Base-by-base conservation (phyloP, 2,329 filamentous ascomycete species). In the Ophiocordyceps unilateralis region DNA sequence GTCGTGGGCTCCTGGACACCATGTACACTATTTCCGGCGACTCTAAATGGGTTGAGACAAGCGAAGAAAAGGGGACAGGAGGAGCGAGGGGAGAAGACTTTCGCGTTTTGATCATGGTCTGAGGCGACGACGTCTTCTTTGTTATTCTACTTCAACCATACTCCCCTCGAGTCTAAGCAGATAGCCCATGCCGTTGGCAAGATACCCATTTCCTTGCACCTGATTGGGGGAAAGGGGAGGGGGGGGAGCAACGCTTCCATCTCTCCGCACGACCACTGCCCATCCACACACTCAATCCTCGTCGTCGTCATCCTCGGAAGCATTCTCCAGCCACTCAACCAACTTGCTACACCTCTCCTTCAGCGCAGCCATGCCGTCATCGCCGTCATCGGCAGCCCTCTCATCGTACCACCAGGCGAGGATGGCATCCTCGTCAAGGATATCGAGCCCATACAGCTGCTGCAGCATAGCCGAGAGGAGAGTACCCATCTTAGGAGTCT, bases 351-450 rank as follows among this genome's bases (percentile, higher is more conserved):
- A 86, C 64, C 83, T 83, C 47, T 74, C 74, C 57, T 80, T 79
- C 15, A 95, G 75, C 41, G 65, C 72, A 46, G 62, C 62, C 78
- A 95, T 76, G 43, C 74, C 73, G 44, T 83, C 81, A 14, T 36
- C 32, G 9, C 69, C 77, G 44, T 77, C 78, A 21, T n/a, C n/a
- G n/a, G 64, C 71, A 6, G 81, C 80, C 53, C 78, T 60, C 40
- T 72, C 69, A 58, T 93, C 81, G 19, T 69, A 74, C 88, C 88
- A 96, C 91, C 91, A 98, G 40, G 74, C 72, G 53, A 89, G 65
- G 50, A 94, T 83, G 0, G 83, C 87, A 37, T 95, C 88, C 55
- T 94, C 86, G 57, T 94, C 86, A 1, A 95, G 64, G 15, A 93
- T 71, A 50, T 96, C 91, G 41, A 83, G 62, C 50, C 83, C 77